phyloP scores from a whole-genome alignment of 2,329 filamentous ascomycete species.

The Lasiodiplodia gonubiensis region DNA sequence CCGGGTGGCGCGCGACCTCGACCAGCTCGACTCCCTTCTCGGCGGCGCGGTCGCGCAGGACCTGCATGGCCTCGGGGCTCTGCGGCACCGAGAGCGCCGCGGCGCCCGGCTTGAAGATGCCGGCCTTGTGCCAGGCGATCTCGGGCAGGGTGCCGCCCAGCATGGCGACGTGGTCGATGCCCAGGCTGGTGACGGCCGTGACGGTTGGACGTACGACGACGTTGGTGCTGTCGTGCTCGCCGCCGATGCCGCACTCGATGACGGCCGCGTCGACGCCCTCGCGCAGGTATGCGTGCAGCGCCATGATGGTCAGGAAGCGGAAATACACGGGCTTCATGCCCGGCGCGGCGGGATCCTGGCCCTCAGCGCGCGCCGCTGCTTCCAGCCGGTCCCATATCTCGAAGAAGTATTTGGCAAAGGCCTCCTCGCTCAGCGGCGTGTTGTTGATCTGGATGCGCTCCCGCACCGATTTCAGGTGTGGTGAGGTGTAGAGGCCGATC shows the following conservation, averaged over 20 bases:
- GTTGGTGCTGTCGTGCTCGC: conserved; percentile 92
- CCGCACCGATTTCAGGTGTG: conserved; percentile 80
- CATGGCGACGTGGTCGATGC: conserved; percentile 83
- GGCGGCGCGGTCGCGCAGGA: conserved; percentile 61
- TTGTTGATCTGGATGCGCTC: conserved; percentile 86
- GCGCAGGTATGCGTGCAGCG: conserved; percentile 78
- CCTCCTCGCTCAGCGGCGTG: conserved; percentile 67
- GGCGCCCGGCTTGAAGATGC: conserved; percentile 75
- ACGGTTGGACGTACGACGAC: conserved; percentile 74
- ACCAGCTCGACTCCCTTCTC: conserved; percentile 56
- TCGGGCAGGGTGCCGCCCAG: conserved; percentile 78
- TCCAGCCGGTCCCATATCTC: conserved; percentile 78
- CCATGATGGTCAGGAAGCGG: conserved; percentile 86
- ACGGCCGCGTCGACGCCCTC: conserved; percentile 80
- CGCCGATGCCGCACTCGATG: conserved; percentile 92
- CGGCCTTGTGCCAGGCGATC: conserved; percentile 92
- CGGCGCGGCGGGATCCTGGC: conserved; percentile 54
- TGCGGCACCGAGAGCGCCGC: conserved; percentile 69
- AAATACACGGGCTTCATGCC: conserved; percentile 87
- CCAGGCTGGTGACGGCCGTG: conserved; percentile 77
- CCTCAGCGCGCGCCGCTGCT: conserved; percentile 58
- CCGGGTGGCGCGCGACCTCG: conserved; percentile 56
- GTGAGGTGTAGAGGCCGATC: conserved; percentile 83
- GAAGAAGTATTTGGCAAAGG: conserved; percentile 81
- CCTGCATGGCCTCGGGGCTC: conserved; percentile 58